Conservation (phyloP, 2,329 filamentous ascomycete species). For the Talaromyces sp. region DNA sequence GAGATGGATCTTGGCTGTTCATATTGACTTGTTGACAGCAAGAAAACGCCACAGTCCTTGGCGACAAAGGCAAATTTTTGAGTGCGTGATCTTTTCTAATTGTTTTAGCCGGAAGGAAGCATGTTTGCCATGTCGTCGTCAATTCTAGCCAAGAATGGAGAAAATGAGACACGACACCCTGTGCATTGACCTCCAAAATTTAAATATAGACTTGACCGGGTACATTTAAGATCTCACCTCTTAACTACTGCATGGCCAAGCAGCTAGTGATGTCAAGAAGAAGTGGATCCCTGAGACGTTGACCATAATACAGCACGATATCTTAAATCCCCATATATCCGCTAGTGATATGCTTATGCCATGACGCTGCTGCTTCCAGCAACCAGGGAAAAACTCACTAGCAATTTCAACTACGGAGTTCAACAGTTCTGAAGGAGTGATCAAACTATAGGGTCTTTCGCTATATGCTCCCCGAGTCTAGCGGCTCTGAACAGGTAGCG, state of each 20-base stretch:
- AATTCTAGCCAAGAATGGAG: neutral
- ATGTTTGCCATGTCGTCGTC: neutral
- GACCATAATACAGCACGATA: neutral
- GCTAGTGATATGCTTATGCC: neutral
- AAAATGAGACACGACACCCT: neutral
- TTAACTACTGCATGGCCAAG: neutral
- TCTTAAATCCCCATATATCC: neutral
- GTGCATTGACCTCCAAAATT: neutral
- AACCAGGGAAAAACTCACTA: too few species aligned
- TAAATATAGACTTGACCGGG: neutral
- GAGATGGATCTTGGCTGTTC: neutral
- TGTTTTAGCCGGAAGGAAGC: neutral
- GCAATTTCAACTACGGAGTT: too few species aligned
- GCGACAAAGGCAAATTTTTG: neutral
- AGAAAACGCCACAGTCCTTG: too few species aligned
- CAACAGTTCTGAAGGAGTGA: too few species aligned
- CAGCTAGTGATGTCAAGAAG: neutral
- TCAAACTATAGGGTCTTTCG: neutral
- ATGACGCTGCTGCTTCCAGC: neutral
- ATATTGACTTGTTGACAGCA: neutral
- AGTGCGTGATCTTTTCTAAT: neutral
- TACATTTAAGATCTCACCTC: neutral
- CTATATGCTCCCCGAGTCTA: conserved; percentile 8
- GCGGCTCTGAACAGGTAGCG: neutral
- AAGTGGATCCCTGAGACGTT: neutral